Base-by-base conservation (phyloP, 1,139 yeast species). In the Diutina mesorugosa region DNA sequence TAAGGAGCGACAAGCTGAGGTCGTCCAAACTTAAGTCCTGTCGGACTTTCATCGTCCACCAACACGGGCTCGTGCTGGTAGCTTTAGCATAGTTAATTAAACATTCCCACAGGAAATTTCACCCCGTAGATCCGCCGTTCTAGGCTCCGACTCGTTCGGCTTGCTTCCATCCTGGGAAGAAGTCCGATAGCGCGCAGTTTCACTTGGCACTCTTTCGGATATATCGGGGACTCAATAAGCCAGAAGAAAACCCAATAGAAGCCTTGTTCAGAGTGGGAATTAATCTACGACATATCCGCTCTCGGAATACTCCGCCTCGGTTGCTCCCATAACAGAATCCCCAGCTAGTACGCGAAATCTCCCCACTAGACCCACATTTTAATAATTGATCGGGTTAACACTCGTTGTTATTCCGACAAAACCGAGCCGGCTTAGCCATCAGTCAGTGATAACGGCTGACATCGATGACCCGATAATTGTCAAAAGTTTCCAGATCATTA, bases 61-160 rank as follows among this genome's bases (percentile, higher is more conserved):
- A 50, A 10, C 41, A 50, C 45, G 53, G 53, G 12, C 18, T 50
- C n/a, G 53, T 50, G 45, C 53, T 50, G 53, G 51, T 48, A 16
- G 51, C 51, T 18, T 28, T 30, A 29, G 50, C 50, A 47, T 47
- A 47, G 30, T 38, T 35, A 35, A 35, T 35, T 3, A 5, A 0
- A 35, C 41, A 35, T 9, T 35, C 12, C 14, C 14, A 5, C 41
- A 35, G 41, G 41, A 4, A 4, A 32, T 32, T 10, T 32, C 12
- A 9, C 2, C 12, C 8, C 9, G 26, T 21, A 21, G 4, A 21
- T 4, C 26, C 26, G 26, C 26, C 26, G 26, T 21, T 21, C 26
- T 4, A 21, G 26, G 4, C 26, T 21, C 26, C 26, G 26, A 21
- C 26, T 21, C 26, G 26, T n/a, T 35, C 41, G 41, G n/a, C 41